phyloP scores from a whole-genome alignment of 2,329 filamentous ascomycete species.

The Neurospora sp. region DNA sequence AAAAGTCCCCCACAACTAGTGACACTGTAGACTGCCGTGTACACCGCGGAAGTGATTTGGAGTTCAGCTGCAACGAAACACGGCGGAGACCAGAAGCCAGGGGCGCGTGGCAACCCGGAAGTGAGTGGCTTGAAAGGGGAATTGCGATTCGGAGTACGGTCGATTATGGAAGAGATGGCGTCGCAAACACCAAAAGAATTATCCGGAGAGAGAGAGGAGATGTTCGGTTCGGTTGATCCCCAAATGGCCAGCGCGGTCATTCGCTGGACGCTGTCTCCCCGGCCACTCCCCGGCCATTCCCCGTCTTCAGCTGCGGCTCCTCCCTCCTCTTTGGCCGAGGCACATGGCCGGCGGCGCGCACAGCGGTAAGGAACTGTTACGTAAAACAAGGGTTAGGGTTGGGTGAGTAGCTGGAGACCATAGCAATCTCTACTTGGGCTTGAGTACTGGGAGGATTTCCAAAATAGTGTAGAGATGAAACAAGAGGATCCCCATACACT shows the following conservation, averaged over 20 bases:
- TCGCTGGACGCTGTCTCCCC: neutral
- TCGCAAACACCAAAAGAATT: neutral
- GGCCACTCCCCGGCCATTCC: neutral
- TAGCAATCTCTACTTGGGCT: neutral
- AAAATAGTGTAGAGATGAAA: neutral
- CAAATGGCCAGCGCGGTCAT: neutral
- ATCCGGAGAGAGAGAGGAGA: neutral
- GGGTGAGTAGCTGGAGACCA: neutral
- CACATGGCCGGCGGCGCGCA: neutral
- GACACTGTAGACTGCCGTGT: neutral
- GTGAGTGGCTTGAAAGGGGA: neutral
- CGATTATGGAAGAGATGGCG: neutral
- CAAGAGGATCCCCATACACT: neutral
- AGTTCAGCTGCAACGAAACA: neutral
- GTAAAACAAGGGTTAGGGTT: neutral
- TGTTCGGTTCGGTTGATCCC: neutral
- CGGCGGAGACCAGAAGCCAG: neutral
- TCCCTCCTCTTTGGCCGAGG: neutral
- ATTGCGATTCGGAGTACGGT: neutral
- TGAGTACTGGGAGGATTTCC: neutral
- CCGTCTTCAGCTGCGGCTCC: neutral
- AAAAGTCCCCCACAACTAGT: neutral
- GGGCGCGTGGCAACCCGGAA: neutral
- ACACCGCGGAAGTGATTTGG: neutral
- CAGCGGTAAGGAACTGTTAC: neutral